Evolutionary conservation across 306 rosid species (phyloP).

Genomic region (Cyclanthera cordifolia): DNA sequence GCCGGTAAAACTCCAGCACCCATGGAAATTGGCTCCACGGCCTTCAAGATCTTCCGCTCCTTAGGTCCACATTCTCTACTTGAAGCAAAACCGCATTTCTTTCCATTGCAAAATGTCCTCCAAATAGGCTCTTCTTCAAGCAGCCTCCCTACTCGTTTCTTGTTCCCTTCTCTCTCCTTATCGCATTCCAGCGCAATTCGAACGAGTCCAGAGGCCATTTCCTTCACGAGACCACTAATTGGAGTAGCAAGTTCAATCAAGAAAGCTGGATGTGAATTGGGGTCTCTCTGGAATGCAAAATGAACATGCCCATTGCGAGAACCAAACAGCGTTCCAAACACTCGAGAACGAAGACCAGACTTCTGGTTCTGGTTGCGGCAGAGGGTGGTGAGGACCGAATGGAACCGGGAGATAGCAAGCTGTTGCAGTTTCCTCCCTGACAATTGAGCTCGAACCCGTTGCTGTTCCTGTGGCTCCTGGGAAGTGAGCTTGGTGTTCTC

Average conservation of each 20-base stretch:
- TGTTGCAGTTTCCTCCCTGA: conserved; percentile 54
- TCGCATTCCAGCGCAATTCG: conserved; percentile 91
- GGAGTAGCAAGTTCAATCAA: conserved; percentile 88
- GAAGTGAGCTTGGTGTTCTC: conserved; percentile 16
- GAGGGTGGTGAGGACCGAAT: conserved; percentile 61
- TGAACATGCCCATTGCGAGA: conserved; percentile 84
- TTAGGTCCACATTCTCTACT: conserved; percentile 77
- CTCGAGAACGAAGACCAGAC: conserved; percentile 54
- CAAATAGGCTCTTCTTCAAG: conserved; percentile 63
- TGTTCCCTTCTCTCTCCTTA: conserved; percentile 34
- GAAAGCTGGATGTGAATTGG: conserved; percentile 69
- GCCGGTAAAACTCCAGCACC: conserved; percentile 92
- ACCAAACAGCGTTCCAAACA: conserved; percentile 83
- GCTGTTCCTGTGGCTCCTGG: conserved; percentile 14
- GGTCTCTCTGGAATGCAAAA: conserved; percentile 75
- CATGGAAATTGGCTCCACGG: conserved; percentile 87
- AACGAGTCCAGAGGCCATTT: conserved; percentile 97
- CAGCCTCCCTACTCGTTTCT: conserved; percentile 21
- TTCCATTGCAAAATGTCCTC: conserved; percentile 92
- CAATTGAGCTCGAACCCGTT: conserved; percentile 19
- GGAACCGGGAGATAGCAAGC: conserved; percentile 56
- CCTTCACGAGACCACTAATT: conserved; percentile 74
- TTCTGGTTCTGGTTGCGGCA: conserved; percentile 50
- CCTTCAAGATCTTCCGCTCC: conserved; percentile 75
- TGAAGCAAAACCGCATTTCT: conserved; percentile 83